Conservation (phyloP, 768 basidiomycete genomes). For the Coprinopsis cinerea region DNA sequence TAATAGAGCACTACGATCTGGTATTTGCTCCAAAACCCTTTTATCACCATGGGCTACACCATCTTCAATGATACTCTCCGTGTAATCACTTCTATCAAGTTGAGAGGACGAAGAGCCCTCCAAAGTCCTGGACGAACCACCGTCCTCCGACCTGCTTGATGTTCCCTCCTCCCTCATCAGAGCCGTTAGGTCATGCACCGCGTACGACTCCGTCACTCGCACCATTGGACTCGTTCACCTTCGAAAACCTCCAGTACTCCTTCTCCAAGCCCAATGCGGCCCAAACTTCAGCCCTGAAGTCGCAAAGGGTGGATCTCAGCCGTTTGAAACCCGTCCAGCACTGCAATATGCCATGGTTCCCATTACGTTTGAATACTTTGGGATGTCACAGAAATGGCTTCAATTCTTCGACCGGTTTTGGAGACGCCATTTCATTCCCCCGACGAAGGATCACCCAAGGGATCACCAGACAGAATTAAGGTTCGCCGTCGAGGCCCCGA, state of each 20-base stretch:
- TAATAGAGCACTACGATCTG: no score
- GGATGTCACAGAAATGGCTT: conserved; percentile 31
- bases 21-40: no score
- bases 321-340: conserved; percentile 34
- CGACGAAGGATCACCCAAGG: no score
- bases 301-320: conserved; percentile 31
- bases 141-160: no score
- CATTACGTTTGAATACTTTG: conserved; percentile 32
- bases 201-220: conserved; percentile 2
- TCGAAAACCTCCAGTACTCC: conserved; percentile 31
- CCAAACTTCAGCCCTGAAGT: conserved; percentile 32
- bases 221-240: conserved; percentile 13
- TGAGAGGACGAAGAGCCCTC: conserved; percentile 30
- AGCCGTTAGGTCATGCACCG: no score
- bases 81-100: conserved; percentile 38
- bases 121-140: conserved; percentile 22
- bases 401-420: conserved; percentile 30
- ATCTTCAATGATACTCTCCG: conserved; percentile 19
- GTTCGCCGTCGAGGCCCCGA: conserved; percentile 37
- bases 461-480: conserved; percentile 20
- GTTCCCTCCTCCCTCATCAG: no score
- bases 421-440: conserved; percentile 22
- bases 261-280: conserved; percentile 35
- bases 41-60: no score
- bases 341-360: conserved; percentile 37